These are phyloP conservation scores for Ustilago nuda DNA, from an alignment of 1,284 basidiomycete genomes.

Conservation along the genomic window DNA sequence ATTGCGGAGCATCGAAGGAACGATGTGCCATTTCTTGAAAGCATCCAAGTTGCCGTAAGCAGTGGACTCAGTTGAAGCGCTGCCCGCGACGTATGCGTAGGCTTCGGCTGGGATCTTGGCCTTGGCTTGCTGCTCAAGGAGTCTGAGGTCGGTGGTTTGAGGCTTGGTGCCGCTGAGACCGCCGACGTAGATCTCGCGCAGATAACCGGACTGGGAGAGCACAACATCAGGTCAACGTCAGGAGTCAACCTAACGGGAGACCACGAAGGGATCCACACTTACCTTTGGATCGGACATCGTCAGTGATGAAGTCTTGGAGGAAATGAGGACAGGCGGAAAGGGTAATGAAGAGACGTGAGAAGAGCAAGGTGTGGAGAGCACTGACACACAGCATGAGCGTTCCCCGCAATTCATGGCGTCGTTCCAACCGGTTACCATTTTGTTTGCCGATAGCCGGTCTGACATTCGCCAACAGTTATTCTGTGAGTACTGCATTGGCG, in stretches of 20 bases:
- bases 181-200: slow-evolving; percentile 60
- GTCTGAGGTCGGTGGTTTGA: slow-evolving; percentile 42
- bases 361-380: neutral
- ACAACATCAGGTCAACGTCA: neutral
- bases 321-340: neutral
- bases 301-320: neutral
- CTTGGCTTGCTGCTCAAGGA: slow-evolving; percentile 51
- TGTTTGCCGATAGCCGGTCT: neutral
- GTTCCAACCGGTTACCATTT: neutral
- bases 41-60: slow-evolving; percentile 48
- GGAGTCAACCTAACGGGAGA: neutral
- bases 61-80: slow-evolving; percentile 55
- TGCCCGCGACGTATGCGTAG: slow-evolving; percentile 61
- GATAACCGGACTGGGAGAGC: slow-evolving; percentile 32
- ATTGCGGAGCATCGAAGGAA: slow-evolving; percentile 52
- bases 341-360: neutral
- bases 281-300: slow-evolving; percentile 45
- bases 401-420: slow-evolving; percentile 9
- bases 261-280: neutral
- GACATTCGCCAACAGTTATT: neutral
- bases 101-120: slow-evolving; percentile 49
- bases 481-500: neutral
- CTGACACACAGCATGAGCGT: neutral
- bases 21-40: slow-evolving; percentile 55
- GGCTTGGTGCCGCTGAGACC: slow-evolving; percentile 42